Base-by-base conservation (phyloP, 164 flowering plant species). In the Piper longum region DNA sequence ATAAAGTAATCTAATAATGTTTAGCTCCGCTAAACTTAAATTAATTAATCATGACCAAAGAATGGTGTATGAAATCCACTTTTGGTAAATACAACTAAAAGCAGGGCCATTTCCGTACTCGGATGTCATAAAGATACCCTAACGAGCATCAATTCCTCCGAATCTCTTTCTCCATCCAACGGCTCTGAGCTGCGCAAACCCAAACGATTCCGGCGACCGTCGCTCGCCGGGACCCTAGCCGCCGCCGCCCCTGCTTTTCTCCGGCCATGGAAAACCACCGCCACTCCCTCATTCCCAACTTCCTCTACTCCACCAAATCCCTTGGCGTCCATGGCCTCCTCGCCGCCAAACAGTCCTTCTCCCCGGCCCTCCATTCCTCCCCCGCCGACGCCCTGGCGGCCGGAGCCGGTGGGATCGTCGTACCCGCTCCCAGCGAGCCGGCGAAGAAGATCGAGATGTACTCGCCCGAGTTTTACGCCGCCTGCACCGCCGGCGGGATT, bases 381-480 rank as follows among this genome's bases (percentile, higher is more conserved):
- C 36, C 36, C 36, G 36, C 36, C 36, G 52, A 14, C 9, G 52
- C 48, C 14, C 14, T 13, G 48, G 64, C 58, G 13, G 45, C 73
- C 13, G 64, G 56, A 60, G 9, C 52, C 52, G 0, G 4, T 0
- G 48, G 69, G 19, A 74, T 80, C 56, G 60, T 75, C 57, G 64
- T 82, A 18, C 73, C 81, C 16, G 72, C 92, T 5, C 92, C 92
- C 45, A 84, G 67, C 18, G 92, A 86, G 77, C 78, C 80, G 0
- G 69, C 71, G 11, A 79, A 9, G 52, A 48, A 74, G 78, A 79
- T 84, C 45, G 69, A 67, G 75, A 80, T 86, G 89, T 77, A 71
- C 71, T 84, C 92, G 3, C 85, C 87, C 16, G 76, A 80, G 26
- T 86, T 68, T 69, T 85, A 83, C 66, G 86, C 81, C 4, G 89